Evolutionary conservation across 331 rosid genomes (phyloP).

Genomic region (Pyracantha coccinea): DNA sequence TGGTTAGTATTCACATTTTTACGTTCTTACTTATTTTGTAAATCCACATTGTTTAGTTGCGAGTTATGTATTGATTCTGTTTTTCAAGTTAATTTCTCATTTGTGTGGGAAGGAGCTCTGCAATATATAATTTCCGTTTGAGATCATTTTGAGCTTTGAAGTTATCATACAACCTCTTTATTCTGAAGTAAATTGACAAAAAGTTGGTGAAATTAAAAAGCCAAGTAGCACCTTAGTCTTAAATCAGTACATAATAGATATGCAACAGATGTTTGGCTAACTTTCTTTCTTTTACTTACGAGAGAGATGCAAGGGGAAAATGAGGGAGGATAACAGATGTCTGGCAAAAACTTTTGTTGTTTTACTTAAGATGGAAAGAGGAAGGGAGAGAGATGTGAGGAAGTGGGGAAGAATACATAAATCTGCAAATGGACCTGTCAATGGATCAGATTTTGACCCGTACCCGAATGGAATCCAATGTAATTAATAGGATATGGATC

Average conservation of each 20-base stretch:
- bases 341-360: background rate
- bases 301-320: background rate
- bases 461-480: too few relatives aligned
- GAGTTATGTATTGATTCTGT: background rate
- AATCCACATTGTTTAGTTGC: background rate
- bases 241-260: background rate
- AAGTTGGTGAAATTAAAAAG: background rate
- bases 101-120: background rate
- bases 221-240: background rate
- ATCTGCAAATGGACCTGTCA: background rate
- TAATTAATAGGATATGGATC: too few relatives aligned
- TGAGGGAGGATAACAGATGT: background rate
- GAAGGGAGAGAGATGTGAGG: background rate
- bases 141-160: background rate
- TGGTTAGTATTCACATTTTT: slow-evolving; percentile 52
- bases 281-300: background rate
- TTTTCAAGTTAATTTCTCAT: background rate
- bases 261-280: background rate
- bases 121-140: background rate
- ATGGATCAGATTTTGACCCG: too few relatives aligned
- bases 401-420: background rate
- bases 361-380: background rate
- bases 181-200: background rate
- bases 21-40: background rate
- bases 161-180: background rate